Evolutionary conservation across 371 early-diverging fungal species (phyloP).

Genomic region (Mucor plumbeus): DNA sequence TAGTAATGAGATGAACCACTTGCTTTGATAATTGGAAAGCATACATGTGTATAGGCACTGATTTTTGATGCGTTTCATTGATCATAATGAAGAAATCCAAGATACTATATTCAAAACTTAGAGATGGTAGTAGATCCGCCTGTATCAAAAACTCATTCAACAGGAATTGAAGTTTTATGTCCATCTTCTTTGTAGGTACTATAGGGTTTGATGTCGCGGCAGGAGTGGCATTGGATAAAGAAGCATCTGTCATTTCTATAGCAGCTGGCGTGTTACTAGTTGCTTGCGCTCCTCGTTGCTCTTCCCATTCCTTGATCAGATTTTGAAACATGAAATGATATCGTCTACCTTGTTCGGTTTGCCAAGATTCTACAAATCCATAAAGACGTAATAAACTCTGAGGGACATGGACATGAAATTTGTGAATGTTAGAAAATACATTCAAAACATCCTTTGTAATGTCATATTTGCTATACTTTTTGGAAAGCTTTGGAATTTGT

Average conservation of each 20-base stretch:
- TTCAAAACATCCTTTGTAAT: slow-evolving; percentile 52
- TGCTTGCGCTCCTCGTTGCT: slow-evolving; percentile 42
- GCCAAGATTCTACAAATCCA: slow-evolving; percentile 81
- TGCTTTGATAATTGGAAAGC: slow-evolving; percentile 63
- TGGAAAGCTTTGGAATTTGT: slow-evolving; percentile 32
- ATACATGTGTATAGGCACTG: slow-evolving; percentile 48
- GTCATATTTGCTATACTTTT: slow-evolving; percentile 29
- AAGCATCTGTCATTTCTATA: background rate
- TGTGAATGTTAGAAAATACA: slow-evolving; percentile 61
- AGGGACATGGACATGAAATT: slow-evolving; percentile 66
- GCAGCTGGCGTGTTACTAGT: background rate
- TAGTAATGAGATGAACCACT: slow-evolving; percentile 59
- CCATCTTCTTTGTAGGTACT: slow-evolving; percentile 30
- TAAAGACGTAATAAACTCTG: slow-evolving; percentile 80
- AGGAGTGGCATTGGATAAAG: background rate
- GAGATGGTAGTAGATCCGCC: slow-evolving; percentile 71
- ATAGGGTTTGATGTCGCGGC: background rate
- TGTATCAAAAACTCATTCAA: slow-evolving; percentile 62
- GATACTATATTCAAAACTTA: slow-evolving; percentile 68
- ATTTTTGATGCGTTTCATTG: slow-evolving; percentile 47
- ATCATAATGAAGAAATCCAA: slow-evolving; percentile 60
- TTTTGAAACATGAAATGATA: slow-evolving; percentile 79
- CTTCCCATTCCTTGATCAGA: slow-evolving; percentile 74
- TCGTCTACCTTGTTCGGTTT: slow-evolving; percentile 74
- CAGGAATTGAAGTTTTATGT: slow-evolving; percentile 69